These are phyloP conservation scores for Neonectria magnoliae DNA, from an alignment of 2,329 filamentous ascomycete genomes.

Conservation along the genomic window DNA sequence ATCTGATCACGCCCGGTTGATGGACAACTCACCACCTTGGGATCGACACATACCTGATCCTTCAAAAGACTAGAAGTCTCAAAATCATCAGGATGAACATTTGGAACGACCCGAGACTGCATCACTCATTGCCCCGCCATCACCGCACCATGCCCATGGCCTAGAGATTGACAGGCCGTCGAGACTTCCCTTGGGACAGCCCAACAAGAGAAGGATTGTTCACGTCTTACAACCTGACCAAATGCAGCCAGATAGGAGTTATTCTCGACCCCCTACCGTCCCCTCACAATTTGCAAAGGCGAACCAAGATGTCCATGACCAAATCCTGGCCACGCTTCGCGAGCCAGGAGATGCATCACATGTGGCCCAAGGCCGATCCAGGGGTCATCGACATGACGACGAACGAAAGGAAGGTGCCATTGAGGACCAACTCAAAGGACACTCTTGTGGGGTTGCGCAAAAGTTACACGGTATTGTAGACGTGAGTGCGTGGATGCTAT, in stretches of 20 bases:
- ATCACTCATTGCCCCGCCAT: constrained; percentile 22
- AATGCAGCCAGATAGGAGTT: background rate
- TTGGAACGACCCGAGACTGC: constrained; percentile 22
- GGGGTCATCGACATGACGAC: background rate
- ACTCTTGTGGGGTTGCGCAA: constrained; percentile 20
- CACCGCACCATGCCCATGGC: constrained; percentile 7
- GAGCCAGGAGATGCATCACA: constrained; percentile 8
- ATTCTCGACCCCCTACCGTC: background rate
- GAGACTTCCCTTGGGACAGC: constrained; percentile 6
- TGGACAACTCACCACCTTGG: background rate
- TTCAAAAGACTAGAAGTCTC: background rate
- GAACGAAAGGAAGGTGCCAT: background rate
- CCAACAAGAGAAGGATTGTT: constrained; percentile 1
- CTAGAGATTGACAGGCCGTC: constrained; percentile 21
- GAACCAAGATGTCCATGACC: constrained; percentile 27
- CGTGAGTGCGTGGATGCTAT: constrained; percentile 30
- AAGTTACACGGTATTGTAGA: constrained; percentile 39
- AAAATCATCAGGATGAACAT: constrained; percentile 5
- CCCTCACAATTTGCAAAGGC: constrained; percentile 7
- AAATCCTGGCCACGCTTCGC: constrained; percentile 32
- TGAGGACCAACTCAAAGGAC: background rate
- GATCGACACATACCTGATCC: background rate
- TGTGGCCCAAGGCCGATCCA: background rate
- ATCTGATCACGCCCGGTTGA: background rate
- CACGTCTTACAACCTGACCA: background rate